Evolutionary conservation across 2,329 filamentous ascomycete genomes (phyloP).

Genomic region (Fusarium globosum): DNA sequence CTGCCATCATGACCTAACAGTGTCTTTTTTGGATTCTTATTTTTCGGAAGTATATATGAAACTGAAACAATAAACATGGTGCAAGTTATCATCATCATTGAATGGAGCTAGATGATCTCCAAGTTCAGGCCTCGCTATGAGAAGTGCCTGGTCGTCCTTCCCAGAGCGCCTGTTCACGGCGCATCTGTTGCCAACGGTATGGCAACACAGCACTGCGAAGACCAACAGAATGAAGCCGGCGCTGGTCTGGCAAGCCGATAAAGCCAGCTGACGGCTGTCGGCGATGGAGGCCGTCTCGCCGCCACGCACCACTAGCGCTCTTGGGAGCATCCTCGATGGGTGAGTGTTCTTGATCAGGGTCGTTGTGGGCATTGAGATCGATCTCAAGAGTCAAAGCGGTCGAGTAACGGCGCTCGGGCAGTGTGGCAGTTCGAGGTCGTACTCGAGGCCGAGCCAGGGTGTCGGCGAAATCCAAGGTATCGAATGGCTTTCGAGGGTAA

Average conservation of each 20-base stretch:
- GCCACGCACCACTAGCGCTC: conserved; percentile 33
- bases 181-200: conserved; percentile 43
- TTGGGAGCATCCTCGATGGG: conserved; percentile 36
- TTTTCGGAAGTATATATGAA: not conserved
- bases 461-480: conserved; percentile 21
- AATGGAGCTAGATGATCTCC: not conserved
- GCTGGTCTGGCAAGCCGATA: conserved; percentile 42
- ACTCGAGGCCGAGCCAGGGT: conserved; percentile 27
- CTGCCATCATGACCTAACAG: not conserved
- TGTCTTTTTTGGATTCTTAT: conserved; percentile 1
- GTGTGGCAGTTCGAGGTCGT: conserved; percentile 33
- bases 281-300: conserved; percentile 25
- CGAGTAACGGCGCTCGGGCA: conserved; percentile 43
- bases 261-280: conserved; percentile 43
- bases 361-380: conserved; percentile 22
- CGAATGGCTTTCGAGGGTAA: conserved; percentile 24
- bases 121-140: conserved; percentile 39
- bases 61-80: not conserved
- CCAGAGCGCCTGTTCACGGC: conserved; percentile 34
- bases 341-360: conserved; percentile 33
- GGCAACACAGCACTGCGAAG: conserved; percentile 44
- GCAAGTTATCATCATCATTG: conserved; percentile 1
- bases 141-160: conserved; percentile 42
- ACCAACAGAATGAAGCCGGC: conserved; percentile 41
- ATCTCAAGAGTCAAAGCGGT: conserved; percentile 44